phyloP scores from a whole-genome alignment of 257 asterid species.

The Catharanthus roseus region DNA sequence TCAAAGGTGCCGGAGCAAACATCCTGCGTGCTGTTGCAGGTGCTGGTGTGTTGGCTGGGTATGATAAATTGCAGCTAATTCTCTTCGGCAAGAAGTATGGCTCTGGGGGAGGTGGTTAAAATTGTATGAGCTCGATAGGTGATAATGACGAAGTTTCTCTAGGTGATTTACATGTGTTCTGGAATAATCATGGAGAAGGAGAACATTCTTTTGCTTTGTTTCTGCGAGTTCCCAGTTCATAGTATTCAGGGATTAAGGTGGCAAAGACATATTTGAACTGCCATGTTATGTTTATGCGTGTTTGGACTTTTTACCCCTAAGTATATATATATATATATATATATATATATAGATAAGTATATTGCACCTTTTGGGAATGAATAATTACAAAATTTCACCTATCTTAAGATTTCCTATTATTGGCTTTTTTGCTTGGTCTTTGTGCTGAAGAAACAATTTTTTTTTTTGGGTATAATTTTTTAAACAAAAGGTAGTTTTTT shows the following conservation, averaged over 20 bases:
- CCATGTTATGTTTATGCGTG: neutral
- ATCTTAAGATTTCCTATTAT: neutral
- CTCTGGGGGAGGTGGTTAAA: conserved; percentile 57
- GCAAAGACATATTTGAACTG: neutral
- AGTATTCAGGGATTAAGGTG: neutral
- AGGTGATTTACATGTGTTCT: conserved; percentile 4
- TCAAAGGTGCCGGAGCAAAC: conserved; percentile 83
- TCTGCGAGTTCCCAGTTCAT: neutral
- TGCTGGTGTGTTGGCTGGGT: conserved; percentile 79
- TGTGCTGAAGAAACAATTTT: too few species aligned
- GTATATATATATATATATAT: too few species aligned
- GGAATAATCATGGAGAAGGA: conserved; percentile 10
- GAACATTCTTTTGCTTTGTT: neutral
- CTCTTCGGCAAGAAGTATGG: conserved; percentile 61
- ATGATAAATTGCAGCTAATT: conserved; percentile 66
- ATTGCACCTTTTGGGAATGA: neutral
- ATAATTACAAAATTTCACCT: neutral
- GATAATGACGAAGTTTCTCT: conserved; percentile 31
- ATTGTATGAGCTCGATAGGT: neutral
- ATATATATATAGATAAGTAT: too few species aligned
- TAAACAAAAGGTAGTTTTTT: too few species aligned
- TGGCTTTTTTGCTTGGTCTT: neutral
- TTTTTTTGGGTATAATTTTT: too few species aligned
- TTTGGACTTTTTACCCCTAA: neutral
- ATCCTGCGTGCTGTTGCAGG: conserved; percentile 74